Evolutionary conservation across 164 flowering plant species (phyloP).

Genomic region (Tinospora cordifolia): DNA sequence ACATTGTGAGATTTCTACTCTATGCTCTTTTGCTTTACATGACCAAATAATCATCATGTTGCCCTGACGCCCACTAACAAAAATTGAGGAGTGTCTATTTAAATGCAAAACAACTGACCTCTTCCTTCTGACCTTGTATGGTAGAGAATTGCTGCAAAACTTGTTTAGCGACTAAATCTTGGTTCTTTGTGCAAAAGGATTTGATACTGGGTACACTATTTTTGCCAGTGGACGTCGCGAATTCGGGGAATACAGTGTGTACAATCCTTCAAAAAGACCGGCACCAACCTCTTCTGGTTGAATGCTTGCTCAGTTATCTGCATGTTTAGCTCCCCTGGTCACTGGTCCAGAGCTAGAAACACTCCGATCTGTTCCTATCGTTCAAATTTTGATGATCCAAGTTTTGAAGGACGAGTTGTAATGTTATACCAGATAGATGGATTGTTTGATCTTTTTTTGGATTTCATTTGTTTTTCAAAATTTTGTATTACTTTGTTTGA

Average conservation of each 20-base stretch:
- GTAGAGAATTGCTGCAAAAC: background rate
- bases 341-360: background rate
- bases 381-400: background rate
- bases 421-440: background rate
- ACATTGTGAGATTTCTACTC: too few relatives aligned
- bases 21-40: too few relatives aligned
- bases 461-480: too few relatives aligned
- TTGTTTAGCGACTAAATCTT: background rate
- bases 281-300: background rate
- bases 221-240: constrained; percentile 83
- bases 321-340: background rate
- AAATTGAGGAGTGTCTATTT: background rate
- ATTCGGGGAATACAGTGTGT: constrained; percentile 86
- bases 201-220: constrained; percentile 35
- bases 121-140: background rate
- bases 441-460: too few relatives aligned
- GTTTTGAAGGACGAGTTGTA: background rate
- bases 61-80: too few relatives aligned
- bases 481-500: too few relatives aligned
- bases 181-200: constrained; percentile 31
- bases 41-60: too few relatives aligned
- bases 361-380: background rate
- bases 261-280: constrained; percentile 47
- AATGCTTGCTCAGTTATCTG: background rate
- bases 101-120: background rate